These are phyloP conservation scores for Fusarium gaditjirri DNA, from an alignment of 2,329 filamentous ascomycete genomes.

Conservation along the genomic window DNA sequence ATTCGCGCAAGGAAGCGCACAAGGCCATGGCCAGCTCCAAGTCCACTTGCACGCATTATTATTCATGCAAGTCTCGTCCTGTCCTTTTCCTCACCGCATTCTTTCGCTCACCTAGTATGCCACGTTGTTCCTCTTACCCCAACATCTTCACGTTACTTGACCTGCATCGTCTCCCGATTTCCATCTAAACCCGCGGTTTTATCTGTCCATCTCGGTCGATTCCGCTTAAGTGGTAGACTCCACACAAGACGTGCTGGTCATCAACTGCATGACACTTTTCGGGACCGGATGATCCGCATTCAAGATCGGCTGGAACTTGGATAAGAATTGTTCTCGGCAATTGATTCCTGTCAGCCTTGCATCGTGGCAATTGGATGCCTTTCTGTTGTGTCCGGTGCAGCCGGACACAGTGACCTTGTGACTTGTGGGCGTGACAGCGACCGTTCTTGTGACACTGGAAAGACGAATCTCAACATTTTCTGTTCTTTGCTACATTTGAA, in stretches of 20 bases:
- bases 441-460: constrained; percentile 9
- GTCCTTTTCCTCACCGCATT: constrained; percentile 38
- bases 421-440: constrained; percentile 1
- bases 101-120: constrained; percentile 1
- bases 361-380: background rate
- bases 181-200: background rate
- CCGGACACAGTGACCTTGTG: constrained; percentile 4
- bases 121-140: constrained; percentile 23
- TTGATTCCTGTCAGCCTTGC: background rate
- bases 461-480: background rate
- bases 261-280: background rate
- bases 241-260: background rate
- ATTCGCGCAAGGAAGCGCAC: background rate
- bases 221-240: constrained; percentile 14
- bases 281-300: constrained; percentile 16
- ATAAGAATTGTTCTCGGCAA: background rate
- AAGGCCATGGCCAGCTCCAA: background rate
- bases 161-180: constrained; percentile 1
- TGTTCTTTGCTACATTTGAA: background rate
- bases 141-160: constrained; percentile 30
- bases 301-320: background rate
- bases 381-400: background rate
- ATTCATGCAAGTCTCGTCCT: constrained; percentile 25
- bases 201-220: constrained; percentile 15
- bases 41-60: background rate